phyloP scores from a whole-genome alignment of 2,329 filamentous ascomycete genomes.

The Ophiostoma novo-ulmi region DNA sequence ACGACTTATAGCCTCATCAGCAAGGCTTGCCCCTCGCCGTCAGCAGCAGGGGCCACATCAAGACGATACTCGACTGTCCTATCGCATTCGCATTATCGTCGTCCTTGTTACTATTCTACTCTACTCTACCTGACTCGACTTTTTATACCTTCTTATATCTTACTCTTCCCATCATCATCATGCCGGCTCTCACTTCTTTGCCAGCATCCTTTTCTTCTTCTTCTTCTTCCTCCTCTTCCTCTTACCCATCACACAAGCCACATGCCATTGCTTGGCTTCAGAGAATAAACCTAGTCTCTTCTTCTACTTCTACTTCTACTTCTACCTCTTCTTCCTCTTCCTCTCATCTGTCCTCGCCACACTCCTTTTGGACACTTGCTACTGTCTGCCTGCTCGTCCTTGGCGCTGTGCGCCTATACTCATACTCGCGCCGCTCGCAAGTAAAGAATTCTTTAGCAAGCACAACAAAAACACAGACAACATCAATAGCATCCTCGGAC shows the following conservation, averaged over 20 bases:
- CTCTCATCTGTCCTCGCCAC: neutral
- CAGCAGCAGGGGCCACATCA: constrained; percentile 1
- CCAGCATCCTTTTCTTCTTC: neutral
- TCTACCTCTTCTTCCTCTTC: neutral
- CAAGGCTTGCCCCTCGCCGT: neutral
- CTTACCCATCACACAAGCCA: neutral
- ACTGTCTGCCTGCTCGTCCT: neutral
- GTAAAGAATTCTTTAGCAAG: neutral
- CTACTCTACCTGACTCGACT: neutral
- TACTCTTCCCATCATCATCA: neutral
- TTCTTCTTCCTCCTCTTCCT: neutral
- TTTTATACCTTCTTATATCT: neutral
- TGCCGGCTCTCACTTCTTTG: neutral
- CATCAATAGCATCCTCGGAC: neutral
- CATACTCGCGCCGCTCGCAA: neutral
- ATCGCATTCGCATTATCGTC: neutral
- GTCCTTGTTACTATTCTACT: too few species aligned
- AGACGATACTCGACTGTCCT: neutral
- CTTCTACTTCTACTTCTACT: neutral
- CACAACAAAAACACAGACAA: neutral
- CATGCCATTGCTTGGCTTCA: constrained; percentile 2
- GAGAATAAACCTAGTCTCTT: neutral
- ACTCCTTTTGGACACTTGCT: neutral
- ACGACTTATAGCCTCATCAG: neutral
- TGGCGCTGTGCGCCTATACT: neutral